Conservation (phyloP, 2,329 filamentous ascomycete species). For the Dactylellina haptotyla region DNA sequence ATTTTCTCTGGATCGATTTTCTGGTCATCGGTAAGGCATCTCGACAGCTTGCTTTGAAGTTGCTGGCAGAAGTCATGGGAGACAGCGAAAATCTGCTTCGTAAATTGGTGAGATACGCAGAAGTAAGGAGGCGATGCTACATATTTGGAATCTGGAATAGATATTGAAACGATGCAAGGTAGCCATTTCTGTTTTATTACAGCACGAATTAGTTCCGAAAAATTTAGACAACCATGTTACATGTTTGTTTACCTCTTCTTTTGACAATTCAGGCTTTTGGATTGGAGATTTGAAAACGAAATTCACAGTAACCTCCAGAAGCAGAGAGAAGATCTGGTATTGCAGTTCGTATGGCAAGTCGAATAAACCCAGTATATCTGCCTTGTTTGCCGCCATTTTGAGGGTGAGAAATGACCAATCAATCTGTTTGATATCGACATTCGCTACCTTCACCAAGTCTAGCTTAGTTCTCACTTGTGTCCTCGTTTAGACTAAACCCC, state of each 20-base stretch:
- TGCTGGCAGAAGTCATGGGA: neutral
- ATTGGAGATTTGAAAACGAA: slow-evolving; percentile 20
- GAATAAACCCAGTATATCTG: neutral
- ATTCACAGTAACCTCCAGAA: slow-evolving; percentile 6
- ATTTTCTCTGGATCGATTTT: slow-evolving; percentile 2
- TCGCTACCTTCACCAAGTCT: no score
- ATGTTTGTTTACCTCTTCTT: neutral
- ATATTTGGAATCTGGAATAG: slow-evolving; percentile 1
- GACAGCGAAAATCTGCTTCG: neutral
- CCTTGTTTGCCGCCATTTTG: neutral
- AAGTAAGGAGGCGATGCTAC: neutral
- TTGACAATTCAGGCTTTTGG: neutral
- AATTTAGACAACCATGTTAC: no score
- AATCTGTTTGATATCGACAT: no score
- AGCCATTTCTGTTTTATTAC: neutral
- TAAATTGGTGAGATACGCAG: neutral
- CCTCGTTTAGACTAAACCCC: no score
- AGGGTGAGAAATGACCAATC: no score
- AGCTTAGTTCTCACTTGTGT: no score
- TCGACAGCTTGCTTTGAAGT: slow-evolving; percentile 4
- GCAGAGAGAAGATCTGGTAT: slow-evolving; percentile 15
- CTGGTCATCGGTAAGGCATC: neutral
- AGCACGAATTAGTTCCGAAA: neutral
- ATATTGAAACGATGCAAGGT: slow-evolving; percentile 5
- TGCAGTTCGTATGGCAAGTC: slow-evolving; percentile 24